Evolutionary conservation across 1,284 basidiomycete species (phyloP), one percentile per base, ranked within the genome.

Genomic region (Ustilago nuda): DNA sequence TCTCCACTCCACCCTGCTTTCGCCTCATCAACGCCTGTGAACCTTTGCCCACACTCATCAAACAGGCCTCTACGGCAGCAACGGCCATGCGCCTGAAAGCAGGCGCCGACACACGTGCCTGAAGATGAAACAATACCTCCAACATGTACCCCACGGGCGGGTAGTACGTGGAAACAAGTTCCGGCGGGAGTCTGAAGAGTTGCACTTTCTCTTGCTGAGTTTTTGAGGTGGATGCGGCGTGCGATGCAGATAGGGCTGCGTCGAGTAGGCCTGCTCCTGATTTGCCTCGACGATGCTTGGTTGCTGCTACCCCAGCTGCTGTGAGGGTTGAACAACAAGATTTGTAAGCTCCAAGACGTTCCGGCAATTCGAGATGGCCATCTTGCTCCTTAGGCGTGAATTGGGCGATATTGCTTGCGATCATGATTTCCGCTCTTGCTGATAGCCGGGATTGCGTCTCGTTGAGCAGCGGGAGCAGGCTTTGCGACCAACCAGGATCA

Each of bases 251-350:
- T 8, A 72, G 56, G 1, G 76, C 76, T 15, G 76, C 76, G 56
- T 78, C 69, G 2, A 78, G 56, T 46, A 78, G 30, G 0, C 76
- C 76, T 6, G 76, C 76, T 3, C 76, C 76, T 2, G 73, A 76
- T 62, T 71, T 78, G 37, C 50, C 76, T 8, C 76, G 50, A 8
- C 64, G 57, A 41, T 75, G 76, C n/a, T 50, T 61, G 1, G 37
- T 27, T 1, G 61, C 33, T 5, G 15, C 36, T 37, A 37, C 5
- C 13, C 54, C 41, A 30, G 58, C 3, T n/a, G 50, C 7, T 17
- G 59, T 50, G 13, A 50, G 17, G 19, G 41, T 9, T 19, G 23
- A n/a, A 27, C 23, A 23, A 48, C 36, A 50, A 4, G 62, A 39
- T 33, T 64, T 66, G 46, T 69, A 68, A 0, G 48, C 50, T 1